phyloP scores from a whole-genome alignment of 2,329 filamentous ascomycete genomes.

The Rhinocladiella similis region DNA sequence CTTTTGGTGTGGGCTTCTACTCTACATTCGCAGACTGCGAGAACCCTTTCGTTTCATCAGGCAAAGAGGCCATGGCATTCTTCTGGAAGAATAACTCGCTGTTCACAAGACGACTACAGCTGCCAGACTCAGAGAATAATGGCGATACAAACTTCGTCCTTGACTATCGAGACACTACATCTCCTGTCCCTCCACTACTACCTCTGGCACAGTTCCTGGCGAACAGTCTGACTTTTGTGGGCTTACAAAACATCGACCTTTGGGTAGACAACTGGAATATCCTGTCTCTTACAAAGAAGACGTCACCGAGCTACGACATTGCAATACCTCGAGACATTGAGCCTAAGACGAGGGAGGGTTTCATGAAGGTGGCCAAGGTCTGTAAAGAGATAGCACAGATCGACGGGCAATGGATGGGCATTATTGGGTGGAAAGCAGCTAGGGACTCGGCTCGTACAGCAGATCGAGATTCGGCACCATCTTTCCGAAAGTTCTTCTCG shows the following conservation, averaged over 20 bases:
- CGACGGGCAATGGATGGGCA: constrained; percentile 84
- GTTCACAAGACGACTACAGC: constrained; percentile 81
- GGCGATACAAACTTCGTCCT: constrained; percentile 87
- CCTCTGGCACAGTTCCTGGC: constrained; percentile 89
- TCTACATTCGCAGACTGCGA: constrained; percentile 98
- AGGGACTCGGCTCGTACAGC: constrained; percentile 38
- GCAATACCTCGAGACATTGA: constrained; percentile 76
- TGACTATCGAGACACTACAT: constrained; percentile 86
- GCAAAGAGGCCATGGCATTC: constrained; percentile 91
- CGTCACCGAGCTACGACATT: constrained; percentile 72
- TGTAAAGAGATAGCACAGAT: constrained; percentile 88
- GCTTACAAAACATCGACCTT: constrained; percentile 81
- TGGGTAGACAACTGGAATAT: constrained; percentile 87
- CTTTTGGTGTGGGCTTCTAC: constrained; percentile 98
- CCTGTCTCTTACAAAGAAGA: constrained; percentile 77
- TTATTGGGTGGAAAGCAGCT: constrained; percentile 78
- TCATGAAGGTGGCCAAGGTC: constrained; percentile 84
- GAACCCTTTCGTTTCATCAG: constrained; percentile 93
- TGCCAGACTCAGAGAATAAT: constrained; percentile 66
- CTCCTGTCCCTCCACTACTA: constrained; percentile 80
- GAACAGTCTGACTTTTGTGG: constrained; percentile 94
- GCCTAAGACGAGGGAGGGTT: constrained; percentile 76
- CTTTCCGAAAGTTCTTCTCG: constrained; percentile 77
- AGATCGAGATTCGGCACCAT: constrained; percentile 53
- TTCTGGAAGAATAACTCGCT: constrained; percentile 99